Evolutionary conservation across 495 filamentous ascomycete genomes (phyloP).

Genomic region (Mycothermus thermophilus): DNA sequence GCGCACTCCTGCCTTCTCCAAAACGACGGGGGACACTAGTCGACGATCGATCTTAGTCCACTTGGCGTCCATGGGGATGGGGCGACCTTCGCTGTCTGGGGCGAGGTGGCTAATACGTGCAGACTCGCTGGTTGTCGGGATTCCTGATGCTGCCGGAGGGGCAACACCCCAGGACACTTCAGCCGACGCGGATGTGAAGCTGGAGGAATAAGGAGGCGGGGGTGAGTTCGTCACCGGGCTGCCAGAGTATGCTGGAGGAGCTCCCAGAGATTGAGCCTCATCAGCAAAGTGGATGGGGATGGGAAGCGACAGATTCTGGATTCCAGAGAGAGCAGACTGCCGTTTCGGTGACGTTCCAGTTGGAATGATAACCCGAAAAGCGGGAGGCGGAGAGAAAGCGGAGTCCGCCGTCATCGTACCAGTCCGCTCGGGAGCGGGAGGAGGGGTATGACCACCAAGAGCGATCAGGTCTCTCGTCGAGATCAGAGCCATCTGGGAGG

Average conservation of each 20-base stretch:
- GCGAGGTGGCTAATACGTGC: conserved; percentile 27
- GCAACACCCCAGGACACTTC: conserved; percentile 3
- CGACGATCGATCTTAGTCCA: conserved; percentile 58
- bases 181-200: conserved; percentile 10
- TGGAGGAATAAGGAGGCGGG: conserved; percentile 15
- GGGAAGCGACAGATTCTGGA: conserved; percentile 13
- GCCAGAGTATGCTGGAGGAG: conserved; percentile 17
- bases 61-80: conserved; percentile 50
- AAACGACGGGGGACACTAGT: conserved; percentile 51
- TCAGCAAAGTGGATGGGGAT: conserved; percentile 3
- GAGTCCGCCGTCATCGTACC: no score
- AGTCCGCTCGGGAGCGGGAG: no score
- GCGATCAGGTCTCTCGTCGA: conserved; percentile 32
- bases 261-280: conserved; percentile 6
- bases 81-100: conserved; percentile 40
- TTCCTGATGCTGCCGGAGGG: conserved; percentile 5
- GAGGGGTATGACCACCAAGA: conserved; percentile 22
- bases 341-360: conserved; percentile 20
- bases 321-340: conserved; percentile 11
- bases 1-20: conserved; percentile 48
- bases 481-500: conserved; percentile 24
- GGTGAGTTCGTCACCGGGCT: conserved; percentile 9
- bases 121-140: no score
- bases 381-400: conserved; percentile 16
- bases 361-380: conserved; percentile 12